Evolutionary conservation across 192 early-diverging fungal genomes (phyloP), one percentile per base, ranked within the genome.

Genomic region (Linnemannia zychae): DNA sequence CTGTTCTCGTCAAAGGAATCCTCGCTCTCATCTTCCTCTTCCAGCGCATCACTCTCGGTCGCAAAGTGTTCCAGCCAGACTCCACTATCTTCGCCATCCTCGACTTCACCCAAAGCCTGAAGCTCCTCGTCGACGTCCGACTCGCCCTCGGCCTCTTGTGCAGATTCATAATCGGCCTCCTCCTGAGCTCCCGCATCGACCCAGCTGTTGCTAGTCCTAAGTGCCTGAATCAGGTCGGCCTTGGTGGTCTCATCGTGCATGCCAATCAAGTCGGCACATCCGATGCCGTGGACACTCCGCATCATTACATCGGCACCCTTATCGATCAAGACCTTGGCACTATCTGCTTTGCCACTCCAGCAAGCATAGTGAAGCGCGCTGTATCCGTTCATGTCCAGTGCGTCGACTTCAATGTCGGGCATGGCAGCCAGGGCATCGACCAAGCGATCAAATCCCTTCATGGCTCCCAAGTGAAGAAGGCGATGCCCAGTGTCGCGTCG

Each of bases 331-430:
- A 91, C 46, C 76, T 88, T 87, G 3, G 91, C 91, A 44, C 94
- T 88, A 3, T 86, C 87, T 2, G 69, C 53, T 7, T 88, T 82
- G 2, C 91, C 90, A 46, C 87, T 87, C 88, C 91, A 92, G 49
- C 90, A 88, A 0, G 93, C 92, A 90, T 94, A 93, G 79, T 96
- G 94, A 67, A 96, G 77, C 11, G 95, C 92, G 15, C 90, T 96
- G 88, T 93, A 92, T 0, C 91, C 93, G 77, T 92, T 94, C 78
- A 90, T 88, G 75, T 96, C 95, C 20, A 80, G 66, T 6, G 79
- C 81, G 66, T 95, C 90, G n/a, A 92, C 33, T 33, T 79, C 72
- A 63, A 87, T 88, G 11, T 89, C 90, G 13, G 89, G 77, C 28
- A 71, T 57, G 1, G 76, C 77, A 9, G 91, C 69, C 24, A 95